These are phyloP conservation scores for Auricularia sp. DNA, from an alignment of 768 basidiomycete genomes.

Conservation along the genomic window DNA sequence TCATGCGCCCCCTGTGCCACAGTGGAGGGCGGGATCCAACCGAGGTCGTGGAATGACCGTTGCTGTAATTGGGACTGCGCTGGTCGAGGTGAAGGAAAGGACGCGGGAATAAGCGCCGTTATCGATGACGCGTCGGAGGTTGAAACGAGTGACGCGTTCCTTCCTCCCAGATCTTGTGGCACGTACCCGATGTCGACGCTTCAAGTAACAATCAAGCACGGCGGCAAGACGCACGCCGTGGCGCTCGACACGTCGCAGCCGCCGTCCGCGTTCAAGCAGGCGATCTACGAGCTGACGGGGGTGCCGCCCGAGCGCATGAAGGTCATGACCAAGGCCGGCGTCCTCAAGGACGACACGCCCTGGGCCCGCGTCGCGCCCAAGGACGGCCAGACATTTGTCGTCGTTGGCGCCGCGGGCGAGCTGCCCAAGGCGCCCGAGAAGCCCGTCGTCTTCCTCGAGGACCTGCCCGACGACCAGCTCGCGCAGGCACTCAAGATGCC, in stretches of 20 bases:
- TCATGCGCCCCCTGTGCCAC: too few species aligned
- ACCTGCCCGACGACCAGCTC: slow-evolving; percentile 76
- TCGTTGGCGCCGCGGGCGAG: slow-evolving; percentile 88
- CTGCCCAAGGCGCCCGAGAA: slow-evolving; percentile 79
- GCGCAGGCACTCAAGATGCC: slow-evolving; percentile 72
- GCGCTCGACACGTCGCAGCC: slow-evolving; percentile 63
- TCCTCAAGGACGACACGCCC: slow-evolving; percentile 86
- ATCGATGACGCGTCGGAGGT: too few species aligned
- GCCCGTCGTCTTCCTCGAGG: slow-evolving; percentile 78
- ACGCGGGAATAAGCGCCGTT: too few species aligned
- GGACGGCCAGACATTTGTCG: slow-evolving; percentile 83
- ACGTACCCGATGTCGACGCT: slow-evolving; percentile 49
- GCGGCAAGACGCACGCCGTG: slow-evolving; percentile 67
- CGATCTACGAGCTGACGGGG: slow-evolving; percentile 70
- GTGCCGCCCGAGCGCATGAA: slow-evolving; percentile 92
- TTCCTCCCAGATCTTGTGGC: too few species aligned
- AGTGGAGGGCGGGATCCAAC: too few species aligned
- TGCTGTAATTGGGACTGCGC: too few species aligned
- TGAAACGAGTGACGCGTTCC: too few species aligned
- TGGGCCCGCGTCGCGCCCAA: slow-evolving; percentile 81
- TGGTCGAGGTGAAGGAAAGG: too few species aligned
- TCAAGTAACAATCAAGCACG: slow-evolving; percentile 80
- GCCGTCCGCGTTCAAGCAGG: slow-evolving; percentile 68
- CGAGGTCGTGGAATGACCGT: too few species aligned
- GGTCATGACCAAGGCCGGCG: slow-evolving; percentile 88